Conservation (phyloP, 2,329 filamentous ascomycete genomes). For the Alternaria sp. region DNA sequence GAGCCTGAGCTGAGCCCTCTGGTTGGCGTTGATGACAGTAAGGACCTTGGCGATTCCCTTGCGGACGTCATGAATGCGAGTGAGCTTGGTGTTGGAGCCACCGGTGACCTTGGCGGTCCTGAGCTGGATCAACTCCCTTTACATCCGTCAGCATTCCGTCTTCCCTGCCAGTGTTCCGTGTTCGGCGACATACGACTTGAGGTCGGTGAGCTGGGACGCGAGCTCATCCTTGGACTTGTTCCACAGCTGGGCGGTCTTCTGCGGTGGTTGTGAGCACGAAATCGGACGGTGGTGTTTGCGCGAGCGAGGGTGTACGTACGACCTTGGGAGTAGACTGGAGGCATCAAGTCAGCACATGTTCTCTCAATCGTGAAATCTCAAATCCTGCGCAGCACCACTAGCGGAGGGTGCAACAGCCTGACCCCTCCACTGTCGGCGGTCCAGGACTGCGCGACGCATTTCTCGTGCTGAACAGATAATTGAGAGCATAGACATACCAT, state of each 20-base stretch:
- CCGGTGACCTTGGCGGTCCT: constrained; percentile 97
- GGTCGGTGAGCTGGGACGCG: constrained; percentile 68
- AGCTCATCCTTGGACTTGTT: constrained; percentile 99
- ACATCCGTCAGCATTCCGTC: constrained; percentile 42
- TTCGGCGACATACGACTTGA: constrained; percentile 48
- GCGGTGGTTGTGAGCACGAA: constrained; percentile 45
- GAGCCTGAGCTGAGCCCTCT: constrained; percentile 88
- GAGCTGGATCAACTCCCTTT: constrained; percentile 85
- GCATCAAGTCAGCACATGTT: constrained; percentile 41
- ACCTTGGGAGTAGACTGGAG: constrained; percentile 72
- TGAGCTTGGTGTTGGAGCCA: constrained; percentile 94
- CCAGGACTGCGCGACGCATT: constrained; percentile 23
- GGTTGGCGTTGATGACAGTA: constrained; percentile 99
- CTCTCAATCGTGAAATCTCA: constrained; percentile 16
- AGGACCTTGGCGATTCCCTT: constrained; percentile 99
- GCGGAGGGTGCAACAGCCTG: constrained; percentile 24
- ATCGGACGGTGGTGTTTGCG: constrained; percentile 38
- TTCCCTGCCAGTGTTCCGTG: constrained; percentile 8
- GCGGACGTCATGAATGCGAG: constrained; percentile 83
- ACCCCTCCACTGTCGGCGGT: constrained; percentile 18
- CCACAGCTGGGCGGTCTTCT: constrained; percentile 95
- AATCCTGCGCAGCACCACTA: constrained; percentile 34
- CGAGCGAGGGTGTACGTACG: constrained; percentile 41
- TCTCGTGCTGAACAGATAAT: constrained; percentile 15
- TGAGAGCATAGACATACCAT: constrained; percentile 47